These are phyloP conservation scores for Russula lepida DNA, from an alignment of 768 basidiomycete genomes.

Conservation along the genomic window DNA sequence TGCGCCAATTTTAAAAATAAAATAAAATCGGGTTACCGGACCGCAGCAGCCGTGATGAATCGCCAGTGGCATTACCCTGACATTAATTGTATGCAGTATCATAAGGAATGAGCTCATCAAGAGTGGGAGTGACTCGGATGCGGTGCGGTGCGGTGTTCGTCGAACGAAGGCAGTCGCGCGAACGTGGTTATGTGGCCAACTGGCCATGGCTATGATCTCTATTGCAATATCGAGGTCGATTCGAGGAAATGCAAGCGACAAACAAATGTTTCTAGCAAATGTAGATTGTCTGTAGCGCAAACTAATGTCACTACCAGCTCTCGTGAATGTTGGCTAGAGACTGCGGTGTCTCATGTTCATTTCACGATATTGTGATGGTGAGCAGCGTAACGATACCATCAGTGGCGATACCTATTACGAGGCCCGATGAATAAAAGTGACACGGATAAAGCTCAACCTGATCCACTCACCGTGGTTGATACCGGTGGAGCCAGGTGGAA, in stretches of 20 bases:
- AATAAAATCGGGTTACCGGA: too few relatives aligned
- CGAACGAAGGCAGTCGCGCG: constrained; percentile 23
- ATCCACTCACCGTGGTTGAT: constrained; percentile 41
- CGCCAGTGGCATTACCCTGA: too few relatives aligned
- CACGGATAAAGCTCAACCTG: not conserved
- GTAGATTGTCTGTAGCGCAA: not conserved
- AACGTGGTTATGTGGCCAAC: not conserved
- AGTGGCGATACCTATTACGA: constrained; percentile 7
- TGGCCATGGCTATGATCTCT: not conserved
- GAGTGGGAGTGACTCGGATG: constrained; percentile 64
- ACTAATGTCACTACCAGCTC: not conserved
- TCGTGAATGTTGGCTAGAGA: not conserved
- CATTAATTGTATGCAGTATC: too few relatives aligned
- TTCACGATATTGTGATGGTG: constrained; percentile 10
- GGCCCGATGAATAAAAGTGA: not conserved
- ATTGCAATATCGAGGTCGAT: not conserved
- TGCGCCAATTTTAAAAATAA: too few relatives aligned
- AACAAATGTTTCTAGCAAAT: too few relatives aligned
- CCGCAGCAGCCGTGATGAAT: too few relatives aligned
- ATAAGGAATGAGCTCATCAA: constrained; percentile 81
- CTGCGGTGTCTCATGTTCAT: not conserved
- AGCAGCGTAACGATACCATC: constrained; percentile 17
- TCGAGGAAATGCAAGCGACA: too few relatives aligned
- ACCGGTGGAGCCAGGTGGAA: constrained; percentile 42
- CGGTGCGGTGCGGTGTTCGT: constrained; percentile 34